Percentiles rank a stretch among this genome's conserved stretches.
Evolutionary conservation across 768 basidiomycete species (phyloP).

Genomic region (Lactarius quietus): DNA sequence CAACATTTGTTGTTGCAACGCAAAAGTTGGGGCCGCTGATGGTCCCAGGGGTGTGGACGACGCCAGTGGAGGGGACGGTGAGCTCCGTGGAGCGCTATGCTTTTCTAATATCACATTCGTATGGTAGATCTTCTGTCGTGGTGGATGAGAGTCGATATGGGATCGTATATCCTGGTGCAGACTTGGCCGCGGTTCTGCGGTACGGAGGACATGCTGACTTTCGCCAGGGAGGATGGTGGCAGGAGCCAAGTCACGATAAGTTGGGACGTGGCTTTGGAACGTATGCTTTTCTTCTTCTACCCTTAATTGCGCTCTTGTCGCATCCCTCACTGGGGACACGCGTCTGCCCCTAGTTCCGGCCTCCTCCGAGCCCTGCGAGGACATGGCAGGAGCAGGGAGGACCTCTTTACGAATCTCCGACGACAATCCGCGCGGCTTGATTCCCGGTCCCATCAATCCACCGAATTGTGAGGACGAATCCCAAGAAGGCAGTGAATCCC

Average conservation of each 20-base stretch:
- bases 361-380: slow-evolving; percentile 8
- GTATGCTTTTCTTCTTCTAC: slow-evolving; percentile 7
- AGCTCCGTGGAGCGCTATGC: background rate
- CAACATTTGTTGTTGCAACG: background rate
- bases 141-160: background rate
- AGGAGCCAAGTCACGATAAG: slow-evolving; percentile 8
- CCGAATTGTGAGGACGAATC: slow-evolving; percentile 14
- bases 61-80: background rate
- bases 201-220: background rate
- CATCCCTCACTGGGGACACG: slow-evolving; percentile 11
- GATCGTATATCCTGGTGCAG: background rate
- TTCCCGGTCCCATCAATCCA: slow-evolving; percentile 17
- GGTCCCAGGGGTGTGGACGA: background rate
- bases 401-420: slow-evolving; percentile 17
- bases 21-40: background rate
- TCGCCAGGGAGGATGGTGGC: background rate
- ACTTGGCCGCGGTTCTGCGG: background rate
- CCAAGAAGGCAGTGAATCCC: slow-evolving; percentile 10
- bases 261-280: background rate
- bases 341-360: background rate
- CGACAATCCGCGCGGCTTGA: slow-evolving; percentile 18
- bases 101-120: background rate
- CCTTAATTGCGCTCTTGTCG: slow-evolving; percentile 1
- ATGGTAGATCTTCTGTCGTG: background rate
- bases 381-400: background rate